Evolutionary conservation across 2,329 filamentous ascomycete genomes (phyloP), one percentile per base, ranked within the genome.

Genomic region (Grosmannia serpens): DNA sequence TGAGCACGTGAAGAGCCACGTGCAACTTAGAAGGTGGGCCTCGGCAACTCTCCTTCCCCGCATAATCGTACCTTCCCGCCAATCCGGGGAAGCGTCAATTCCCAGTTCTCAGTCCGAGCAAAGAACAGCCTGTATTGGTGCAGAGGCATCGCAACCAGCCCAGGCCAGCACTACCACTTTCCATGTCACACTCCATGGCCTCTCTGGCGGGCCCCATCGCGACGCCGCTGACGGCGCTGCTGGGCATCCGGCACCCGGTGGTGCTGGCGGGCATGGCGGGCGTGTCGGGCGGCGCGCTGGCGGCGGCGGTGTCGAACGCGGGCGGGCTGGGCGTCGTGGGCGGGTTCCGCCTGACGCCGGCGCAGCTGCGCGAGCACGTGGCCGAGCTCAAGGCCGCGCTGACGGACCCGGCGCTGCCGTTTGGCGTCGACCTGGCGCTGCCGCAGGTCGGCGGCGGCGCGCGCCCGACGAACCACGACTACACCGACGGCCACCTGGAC

Each of bases 241-340:
- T 96, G 56, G 82, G 84, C 27, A 96, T 96, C 73, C 77, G 86
- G 64, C 91, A 96, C 74, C 92, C 92, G 47, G 86, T 97, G 71
- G 77, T 96, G 64, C 88, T 96, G 24, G 92, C 92, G 38, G 92
- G 92, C 67, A 97, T 97, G 92, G 91, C 92, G 2, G 84, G 88
- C 62, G 89, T 88, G 11, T 91, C 88, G 0, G 86, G 87, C 60
- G 89, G 87, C 0, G 79, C 78, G 22, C 84, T 95, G 53, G 90
- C 89, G 9, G 90, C 90, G 3, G 89, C 90, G 7, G 89, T 95
- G 44, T 94, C 88, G 68, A 95, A 95, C 69, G 89, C 90, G 1
- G 91, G 91, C 62, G 91, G 90, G 0, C 83, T 95, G 0, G 88
- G 88, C 56, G 88, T 89, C 64, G 85, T 88, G 59, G 82, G 87